A percentile compares a stretch with the other conserved stretches of the same genome.
Evolutionary conservation across 768 basidiomycete genomes (phyloP).

Genomic region (Harrya chromipes): DNA sequence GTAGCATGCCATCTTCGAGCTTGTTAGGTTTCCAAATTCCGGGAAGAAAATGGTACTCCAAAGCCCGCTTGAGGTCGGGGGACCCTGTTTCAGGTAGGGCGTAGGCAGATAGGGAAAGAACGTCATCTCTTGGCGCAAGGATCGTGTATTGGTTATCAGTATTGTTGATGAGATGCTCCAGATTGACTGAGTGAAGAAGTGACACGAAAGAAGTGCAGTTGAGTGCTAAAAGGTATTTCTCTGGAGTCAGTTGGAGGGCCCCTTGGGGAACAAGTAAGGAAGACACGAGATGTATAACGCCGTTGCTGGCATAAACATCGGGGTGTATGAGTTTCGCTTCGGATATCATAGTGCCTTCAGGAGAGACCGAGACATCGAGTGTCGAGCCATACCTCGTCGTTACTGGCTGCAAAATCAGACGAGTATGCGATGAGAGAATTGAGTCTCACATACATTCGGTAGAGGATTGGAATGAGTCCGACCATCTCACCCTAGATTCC

Average conservation of each 20-base stretch:
- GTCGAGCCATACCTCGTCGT: conserved; percentile 65
- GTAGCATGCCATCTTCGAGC: conserved; percentile 66
- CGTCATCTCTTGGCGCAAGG: conserved; percentile 87
- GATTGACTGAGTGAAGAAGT: conserved; percentile 78
- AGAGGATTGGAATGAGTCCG: conserved; percentile 53
- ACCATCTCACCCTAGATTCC: conserved; percentile 59
- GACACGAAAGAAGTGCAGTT: conserved; percentile 92
- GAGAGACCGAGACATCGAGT: conserved; percentile 56
- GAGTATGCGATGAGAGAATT: neutral
- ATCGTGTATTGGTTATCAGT: conserved; percentile 76
- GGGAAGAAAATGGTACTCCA: conserved; percentile 91
- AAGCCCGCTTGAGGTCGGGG: conserved; percentile 63
- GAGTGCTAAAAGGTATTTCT: conserved; percentile 90
- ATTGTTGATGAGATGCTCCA: conserved; percentile 68
- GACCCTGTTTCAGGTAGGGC: conserved; percentile 62
- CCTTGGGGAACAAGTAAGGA: conserved; percentile 76
- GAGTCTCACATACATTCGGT: conserved; percentile 48
- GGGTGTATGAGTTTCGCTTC: conserved; percentile 61
- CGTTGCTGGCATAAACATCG: conserved; percentile 92
- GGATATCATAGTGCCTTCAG: conserved; percentile 54
- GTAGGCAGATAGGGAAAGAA: conserved; percentile 56
- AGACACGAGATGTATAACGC: conserved; percentile 88
- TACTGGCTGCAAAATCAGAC: conserved; percentile 43
- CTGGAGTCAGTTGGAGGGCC: conserved; percentile 79
- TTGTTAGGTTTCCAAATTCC: conserved; percentile 72